Evolutionary conservation across 805 yeast species (phyloP).

Genomic region (Phaffomyces opuntiae): DNA sequence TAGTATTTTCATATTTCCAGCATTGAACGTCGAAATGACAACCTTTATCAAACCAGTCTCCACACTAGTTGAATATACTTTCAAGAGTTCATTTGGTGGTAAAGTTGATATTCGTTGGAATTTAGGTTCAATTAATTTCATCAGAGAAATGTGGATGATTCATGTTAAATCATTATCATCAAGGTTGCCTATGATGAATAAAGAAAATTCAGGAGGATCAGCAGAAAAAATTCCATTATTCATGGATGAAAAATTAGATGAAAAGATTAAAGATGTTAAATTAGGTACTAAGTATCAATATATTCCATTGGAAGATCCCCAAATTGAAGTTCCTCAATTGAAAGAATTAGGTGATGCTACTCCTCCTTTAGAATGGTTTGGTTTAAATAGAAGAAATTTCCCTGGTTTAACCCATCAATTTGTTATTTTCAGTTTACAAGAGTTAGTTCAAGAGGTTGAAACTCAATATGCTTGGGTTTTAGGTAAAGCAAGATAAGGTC

Average conservation of each 20-base stretch:
- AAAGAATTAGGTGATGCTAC: constrained; percentile 94
- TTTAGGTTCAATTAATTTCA: constrained; percentile 81
- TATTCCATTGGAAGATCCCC: constrained; percentile 63
- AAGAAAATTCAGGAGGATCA: constrained; percentile 1
- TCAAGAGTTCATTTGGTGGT: constrained; percentile 74
- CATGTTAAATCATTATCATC: constrained; percentile 70
- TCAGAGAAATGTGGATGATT: constrained; percentile 86
- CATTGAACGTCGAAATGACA: constrained; percentile 66
- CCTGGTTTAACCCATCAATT: constrained; percentile 84
- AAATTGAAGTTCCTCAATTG: constrained; percentile 82
- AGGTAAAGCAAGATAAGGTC: constrained; percentile 27
- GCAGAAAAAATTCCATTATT: constrained; percentile 16
- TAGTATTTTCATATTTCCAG: constrained; percentile 71
- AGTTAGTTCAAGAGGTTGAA: constrained; percentile 61
- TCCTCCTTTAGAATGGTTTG: constrained; percentile 98
- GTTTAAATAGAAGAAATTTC: constrained; percentile 77
- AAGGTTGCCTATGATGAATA: constrained; percentile 36
- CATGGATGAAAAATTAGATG: constrained; percentile 30
- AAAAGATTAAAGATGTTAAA: constrained; percentile 40
- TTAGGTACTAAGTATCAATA: constrained; percentile 46
- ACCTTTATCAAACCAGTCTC: constrained; percentile 53
- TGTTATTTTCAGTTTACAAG: constrained; percentile 66
- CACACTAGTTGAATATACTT: constrained; percentile 57
- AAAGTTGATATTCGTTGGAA: constrained; percentile 92
- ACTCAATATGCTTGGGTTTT: constrained; percentile 35